Evolutionary conservation across 345 rosid genomes (phyloP), one percentile per base, ranked within the genome.

Genomic region (Cardamine resedifolia): DNA sequence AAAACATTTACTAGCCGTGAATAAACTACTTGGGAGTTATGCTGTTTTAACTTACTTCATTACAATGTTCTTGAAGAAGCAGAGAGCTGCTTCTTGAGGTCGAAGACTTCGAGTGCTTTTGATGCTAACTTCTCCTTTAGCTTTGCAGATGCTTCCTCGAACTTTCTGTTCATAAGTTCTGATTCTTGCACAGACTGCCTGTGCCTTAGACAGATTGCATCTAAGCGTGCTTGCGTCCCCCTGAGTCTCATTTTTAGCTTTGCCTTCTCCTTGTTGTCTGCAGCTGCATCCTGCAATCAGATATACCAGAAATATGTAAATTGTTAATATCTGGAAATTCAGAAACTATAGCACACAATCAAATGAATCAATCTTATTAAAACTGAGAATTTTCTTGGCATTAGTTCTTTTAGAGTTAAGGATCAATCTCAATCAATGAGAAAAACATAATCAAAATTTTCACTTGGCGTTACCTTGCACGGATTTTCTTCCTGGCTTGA

Each of bases 201-300:
- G 85, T 84, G 74, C 58, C 90, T 83, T 36, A 76, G 47, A 43
- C 83, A 77, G 23, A 82, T 53, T 14, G 92, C 92, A 33, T 89
- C 94, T 63, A 83, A 73, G 69, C 81, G 87, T 5, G 94, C 90
- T 77, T 90, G 94, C 5, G 90, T 84, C 75, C 97, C 88, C 11
- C 80, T 83, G n/a, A 88, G 86, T 75, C 87, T 84, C 93, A 90
- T 90, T 73, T 82, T 77, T 14, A 84, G 83, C 79, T 87, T 93
- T 60, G 96, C 89, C 70, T 47, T 89, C 59, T 83, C 89, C 73
- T 77, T 93, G 57, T 71, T 67, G 23, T 64, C 73, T 24, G 45
- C 78, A 23, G 72, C 70, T 64, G 74, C 74, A 18, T 83, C 88
- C 96, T 90, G 79, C 48, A 64, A 67, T 64, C 45, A 77, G n/a